Evolutionary conservation across 768 basidiomycete species (phyloP), one percentile per base, ranked within the genome.

Genomic region (Crucibulum laeve): DNA sequence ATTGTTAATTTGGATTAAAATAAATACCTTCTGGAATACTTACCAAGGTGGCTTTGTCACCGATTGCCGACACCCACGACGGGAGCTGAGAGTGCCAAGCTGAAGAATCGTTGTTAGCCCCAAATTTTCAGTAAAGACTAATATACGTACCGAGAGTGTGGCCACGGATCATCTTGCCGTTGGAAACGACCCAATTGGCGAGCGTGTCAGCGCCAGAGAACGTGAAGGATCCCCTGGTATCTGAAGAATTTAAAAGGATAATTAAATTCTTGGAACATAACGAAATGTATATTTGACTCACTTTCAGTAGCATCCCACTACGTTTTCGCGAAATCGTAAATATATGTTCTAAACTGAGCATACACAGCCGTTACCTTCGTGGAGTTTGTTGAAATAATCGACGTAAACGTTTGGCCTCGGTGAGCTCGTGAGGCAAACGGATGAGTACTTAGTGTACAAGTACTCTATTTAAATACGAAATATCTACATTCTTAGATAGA

Each of bases 81-180:
- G 68, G 70, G 25, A 70, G 61, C 45, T 73, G 71, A 35, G 57
- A 62, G 44, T 60, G 62, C 64, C 64, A 66, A 19, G 64, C 61
- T 40, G 18, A 2, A 25, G 6, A 10, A 6, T 1, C 3, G 22
- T 23, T 18, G 13, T 21, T 6, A 21, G 6, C 13, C 8, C 6
- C 8, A 7, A 25, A 13, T 7, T 18, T 7, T 21, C 7, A 37
- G 8, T 37, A 14, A 37, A 35, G 8, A 10, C 5, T 7, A 6
- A 34, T 18, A 15, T 10, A 32, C 34, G 8, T 36, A 58, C 58
- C 60, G 30, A 63, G 48, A 18, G 57, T 60, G 38, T 57, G 59
- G 15, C 60, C 62, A 35, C 59, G 59, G 32, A 63, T 55, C 21
- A 58, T 45, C 38, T 67, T 63, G n/a, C 57, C 56, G 45, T 63